Base-by-base conservation (phyloP, 345 rosid species). In the Raphanus raphanistrum region DNA sequence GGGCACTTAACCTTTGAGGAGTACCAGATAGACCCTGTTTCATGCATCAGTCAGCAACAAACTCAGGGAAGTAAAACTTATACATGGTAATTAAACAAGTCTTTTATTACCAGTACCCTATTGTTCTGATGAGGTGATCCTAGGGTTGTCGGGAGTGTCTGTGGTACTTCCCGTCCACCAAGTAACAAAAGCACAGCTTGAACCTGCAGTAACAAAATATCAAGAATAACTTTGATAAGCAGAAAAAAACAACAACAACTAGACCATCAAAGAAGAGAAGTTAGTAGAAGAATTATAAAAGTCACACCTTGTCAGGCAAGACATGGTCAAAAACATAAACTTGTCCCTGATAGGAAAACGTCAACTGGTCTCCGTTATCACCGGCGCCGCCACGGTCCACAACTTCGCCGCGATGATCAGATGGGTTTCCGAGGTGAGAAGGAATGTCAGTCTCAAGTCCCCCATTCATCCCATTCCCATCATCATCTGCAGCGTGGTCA, bases 271-370 rank as follows among this genome's bases (percentile, higher is more conserved):
- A 32, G 55, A 63, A 16, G 58, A 29, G 57, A 52, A 54, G 16
- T 17, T 4, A 48, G 2, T 13, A 63, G 59, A 59, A 29, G 52
- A 15, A 5, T 13, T 0, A 21, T 21, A 52, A 31, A 55, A 82
- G 41, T 68, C 67, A 85, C 95, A 86, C 95, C 95, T 88, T 90
- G 66, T 90, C 92, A 0, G 90, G 87, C 9, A 82, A 74, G 72
- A 90, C 92, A 8, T 78, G 84, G 68, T 90, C 90, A 69, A 88
- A 90, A 32, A 88, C 92, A 79, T 89, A 91, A 80, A 91, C 92
- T 78, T 89, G 92, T 16, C 91, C 97, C 54, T 89, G 90, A 54
- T 87, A 89, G 45, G 97, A 88, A 79, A 91, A 79, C 5, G 92
- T 89, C 69, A 91, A 81, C 64, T 88, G 92, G 76, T 86, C 91